Percentiles rank a stretch among this genome's conserved stretches.
Evolutionary conservation across 768 basidiomycete genomes (phyloP).

Genomic region (Serpula lacrymans): DNA sequence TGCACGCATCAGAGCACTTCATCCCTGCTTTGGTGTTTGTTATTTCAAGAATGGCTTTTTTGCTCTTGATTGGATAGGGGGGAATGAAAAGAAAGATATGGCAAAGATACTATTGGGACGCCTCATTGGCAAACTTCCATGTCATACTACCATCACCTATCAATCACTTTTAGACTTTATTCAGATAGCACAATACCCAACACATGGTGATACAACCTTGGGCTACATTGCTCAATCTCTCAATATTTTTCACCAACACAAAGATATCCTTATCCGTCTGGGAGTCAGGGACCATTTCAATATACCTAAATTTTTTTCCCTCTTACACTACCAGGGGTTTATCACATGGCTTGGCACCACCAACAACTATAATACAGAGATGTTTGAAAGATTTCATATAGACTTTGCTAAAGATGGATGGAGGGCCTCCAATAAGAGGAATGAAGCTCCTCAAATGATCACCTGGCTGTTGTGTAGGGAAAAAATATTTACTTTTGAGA

Average conservation of each 20-base stretch:
- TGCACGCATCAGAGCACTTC: constrained; percentile 22
- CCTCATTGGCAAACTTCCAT: not conserved
- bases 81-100: constrained; percentile 7
- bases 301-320: constrained; percentile 26
- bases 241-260: constrained; percentile 16
- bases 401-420: constrained; percentile 15
- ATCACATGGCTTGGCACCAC: constrained; percentile 5
- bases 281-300: constrained; percentile 16
- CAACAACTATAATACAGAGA: constrained; percentile 15
- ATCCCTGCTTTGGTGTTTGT: constrained; percentile 2
- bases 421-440: constrained; percentile 18
- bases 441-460: constrained; percentile 23
- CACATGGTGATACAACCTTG: constrained; percentile 16
- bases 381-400: constrained; percentile 20
- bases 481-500: too few relatives aligned
- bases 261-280: constrained; percentile 11
- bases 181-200: constrained; percentile 19
- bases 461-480: constrained; percentile 16
- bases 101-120: constrained; percentile 9
- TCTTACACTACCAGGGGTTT: constrained; percentile 7
- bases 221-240: constrained; percentile 4
- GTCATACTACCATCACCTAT: not conserved
- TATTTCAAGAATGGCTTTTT: constrained; percentile 7
- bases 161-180: constrained; percentile 27
- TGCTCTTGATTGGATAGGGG: constrained; percentile 14